phyloP scores from a whole-genome alignment of 768 basidiomycete species.

The Pleurotus eryngii region DNA sequence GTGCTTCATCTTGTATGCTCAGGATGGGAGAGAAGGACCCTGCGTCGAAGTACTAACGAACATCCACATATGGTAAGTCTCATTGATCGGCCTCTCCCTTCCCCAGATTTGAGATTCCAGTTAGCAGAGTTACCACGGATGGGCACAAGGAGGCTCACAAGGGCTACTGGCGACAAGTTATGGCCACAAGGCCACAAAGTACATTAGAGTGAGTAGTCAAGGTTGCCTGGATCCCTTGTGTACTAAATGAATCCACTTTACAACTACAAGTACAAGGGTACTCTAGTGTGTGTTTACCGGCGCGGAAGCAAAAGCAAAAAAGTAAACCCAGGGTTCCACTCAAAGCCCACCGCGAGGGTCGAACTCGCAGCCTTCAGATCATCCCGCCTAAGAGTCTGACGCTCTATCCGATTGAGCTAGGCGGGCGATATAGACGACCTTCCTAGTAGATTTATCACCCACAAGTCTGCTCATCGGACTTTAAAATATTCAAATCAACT shows the following conservation, averaged over 20 bases:
- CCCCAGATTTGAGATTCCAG: not conserved
- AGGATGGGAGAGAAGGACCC: not conserved
- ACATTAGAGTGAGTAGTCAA: not conserved
- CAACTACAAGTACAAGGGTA: too few relatives aligned
- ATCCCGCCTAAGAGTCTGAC: constrained; percentile 44
- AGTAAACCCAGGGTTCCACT: too few relatives aligned
- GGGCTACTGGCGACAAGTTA: too few relatives aligned
- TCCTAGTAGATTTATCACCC: not conserved
- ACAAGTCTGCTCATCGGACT: not conserved
- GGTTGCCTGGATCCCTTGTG: constrained; percentile 1
- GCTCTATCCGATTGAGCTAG: constrained; percentile 68
- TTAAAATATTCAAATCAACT: constrained; percentile 1
- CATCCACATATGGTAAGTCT: constrained; percentile 2
- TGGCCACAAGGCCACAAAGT: too few relatives aligned
- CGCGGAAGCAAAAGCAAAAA: not conserved
- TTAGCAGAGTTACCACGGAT: too few relatives aligned
- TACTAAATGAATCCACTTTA: too few relatives aligned
- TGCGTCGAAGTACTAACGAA: constrained; percentile 7
- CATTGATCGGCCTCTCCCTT: not conserved
- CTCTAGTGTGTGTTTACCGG: not conserved
- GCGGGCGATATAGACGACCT: constrained; percentile 30
- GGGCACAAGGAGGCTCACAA: too few relatives aligned
- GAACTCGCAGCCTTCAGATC: constrained; percentile 86
- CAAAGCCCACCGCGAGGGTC: constrained; percentile 72
- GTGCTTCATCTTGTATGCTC: constrained; percentile 3